A percentile compares a stretch with the other conserved stretches of the same genome.
phyloP scores from a whole-genome alignment of 345 rosid species.

The Citrus inodora region DNA sequence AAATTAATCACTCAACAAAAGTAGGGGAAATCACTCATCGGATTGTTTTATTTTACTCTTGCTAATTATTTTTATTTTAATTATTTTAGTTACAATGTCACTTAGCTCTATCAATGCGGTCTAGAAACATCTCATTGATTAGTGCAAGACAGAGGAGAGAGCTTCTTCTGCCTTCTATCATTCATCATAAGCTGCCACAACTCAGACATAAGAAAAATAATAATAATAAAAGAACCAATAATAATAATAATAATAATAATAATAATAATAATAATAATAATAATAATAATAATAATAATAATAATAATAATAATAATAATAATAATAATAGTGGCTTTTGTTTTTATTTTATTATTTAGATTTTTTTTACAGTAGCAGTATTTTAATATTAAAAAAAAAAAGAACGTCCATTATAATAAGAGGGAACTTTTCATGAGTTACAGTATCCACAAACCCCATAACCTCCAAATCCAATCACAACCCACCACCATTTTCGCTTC shows the following conservation, averaged over 20 bases:
- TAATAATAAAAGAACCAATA: too few relatives aligned
- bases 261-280: too few relatives aligned
- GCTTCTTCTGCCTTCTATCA: background rate
- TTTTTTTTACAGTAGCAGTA: background rate
- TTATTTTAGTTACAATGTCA: background rate
- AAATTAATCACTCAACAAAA: too few relatives aligned
- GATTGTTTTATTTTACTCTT: background rate
- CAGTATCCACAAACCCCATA: slow-evolving; percentile 39
- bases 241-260: too few relatives aligned
- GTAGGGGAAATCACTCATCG: background rate
- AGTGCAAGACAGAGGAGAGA: slow-evolving; percentile 3
- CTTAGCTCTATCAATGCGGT: background rate
- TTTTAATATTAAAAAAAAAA: slow-evolving; percentile 9
- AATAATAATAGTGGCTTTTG: too few relatives aligned
- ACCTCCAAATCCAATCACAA: slow-evolving; percentile 57
- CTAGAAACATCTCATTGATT: background rate
- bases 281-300: too few relatives aligned
- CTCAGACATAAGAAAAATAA: background rate
- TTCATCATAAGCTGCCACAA: slow-evolving; percentile 14
- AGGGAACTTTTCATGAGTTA: slow-evolving; percentile 28
- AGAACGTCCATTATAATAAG: slow-evolving; percentile 23
- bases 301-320: too few relatives aligned
- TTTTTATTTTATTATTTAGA: too few relatives aligned
- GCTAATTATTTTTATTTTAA: background rate
- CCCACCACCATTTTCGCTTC: slow-evolving; percentile 31